Percentiles rank a stretch among this genome's conserved stretches.
These are phyloP conservation scores for Phascolomyces articulosus DNA, from an alignment of 371 early-diverging fungal species.

Conservation along the genomic window DNA sequence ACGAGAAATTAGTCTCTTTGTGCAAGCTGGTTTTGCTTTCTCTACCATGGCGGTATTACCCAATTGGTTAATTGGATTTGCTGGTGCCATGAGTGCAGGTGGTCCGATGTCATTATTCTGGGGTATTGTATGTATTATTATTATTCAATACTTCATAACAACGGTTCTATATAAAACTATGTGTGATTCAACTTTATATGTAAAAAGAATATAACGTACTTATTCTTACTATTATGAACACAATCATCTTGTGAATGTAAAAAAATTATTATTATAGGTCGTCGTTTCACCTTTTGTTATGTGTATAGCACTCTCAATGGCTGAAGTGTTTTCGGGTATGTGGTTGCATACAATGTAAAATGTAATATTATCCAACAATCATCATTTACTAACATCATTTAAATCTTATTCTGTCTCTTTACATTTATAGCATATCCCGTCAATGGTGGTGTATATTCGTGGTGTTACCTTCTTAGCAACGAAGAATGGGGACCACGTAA, in stretches of 20 bases:
- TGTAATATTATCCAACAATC: too few relatives aligned
- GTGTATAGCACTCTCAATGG: conserved; percentile 41
- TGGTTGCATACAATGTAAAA: too few relatives aligned
- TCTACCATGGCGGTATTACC: conserved; percentile 32
- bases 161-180: too few relatives aligned
- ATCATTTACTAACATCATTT: background rate
- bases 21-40: conserved; percentile 27
- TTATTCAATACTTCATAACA: too few relatives aligned
- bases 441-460: conserved; percentile 38
- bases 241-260: too few relatives aligned
- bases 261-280: conserved; percentile 27
- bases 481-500: conserved; percentile 45
- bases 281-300: conserved; percentile 37
- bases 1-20: conserved; percentile 26
- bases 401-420: too few relatives aligned
- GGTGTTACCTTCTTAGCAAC: conserved; percentile 34
- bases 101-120: conserved; percentile 38
- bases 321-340: conserved; percentile 38
- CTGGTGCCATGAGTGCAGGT: conserved; percentile 28
- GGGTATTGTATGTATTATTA: conserved; percentile 11
- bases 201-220: too few relatives aligned
- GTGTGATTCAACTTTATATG: too few relatives aligned
- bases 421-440: conserved; percentile 37
- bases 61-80: conserved; percentile 30
- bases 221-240: too few relatives aligned